Base-by-base conservation (phyloP, 1,284 basidiomycete species). In the Cutaneotrichosporon dermatis region DNA sequence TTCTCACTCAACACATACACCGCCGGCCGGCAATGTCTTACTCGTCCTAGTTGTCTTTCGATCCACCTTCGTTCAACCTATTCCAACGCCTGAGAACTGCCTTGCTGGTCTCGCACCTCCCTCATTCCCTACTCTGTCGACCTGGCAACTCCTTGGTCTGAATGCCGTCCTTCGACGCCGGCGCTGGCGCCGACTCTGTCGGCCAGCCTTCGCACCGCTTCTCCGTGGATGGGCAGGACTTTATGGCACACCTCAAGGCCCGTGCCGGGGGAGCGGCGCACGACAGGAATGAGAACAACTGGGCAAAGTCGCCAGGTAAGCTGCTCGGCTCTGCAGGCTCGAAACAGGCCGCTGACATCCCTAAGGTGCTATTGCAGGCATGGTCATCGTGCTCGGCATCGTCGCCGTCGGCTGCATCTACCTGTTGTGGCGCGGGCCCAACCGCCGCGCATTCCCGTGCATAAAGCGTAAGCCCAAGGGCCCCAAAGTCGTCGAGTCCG, bases 371-470 rank as follows among this genome's bases (percentile, higher is more conserved):
- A 54, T 54, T 36, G 52, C 52, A 7, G 57, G 58, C 12, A 16
- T 61, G 9, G 54, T 45, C 4, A 43, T 43, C 33, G 54, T 61
- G 11, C 43, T 61, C 37, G 43, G 10, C 45, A 3, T 49, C 13
- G 57, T 64, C 42, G n/a, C 51, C 39, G n/a, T 54, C 5, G 42
- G 55, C 9, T 63, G 61, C 53, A 4, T 60, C 45, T 66, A 64
- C 51, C n/a, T 54, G 9, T 55, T 66, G 33, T 60, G 55, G 57
- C 55, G 65, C 11, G 59, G 59, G 0, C 56, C 63, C 4, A 52
- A 55, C 16, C 60, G 60, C 16, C 8, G 36, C 2, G 44, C 54
- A 11, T 54, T 53, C 15, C 60, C 59, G 34, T 59, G 58, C 33
- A 41, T 43, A 8, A 50, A 53, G 39, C 37, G 33, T 3, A 54